Evolutionary conservation across 768 basidiomycete species (phyloP), one percentile per base, ranked within the genome.

Genomic region (Strobilomyces dryophilus): DNA sequence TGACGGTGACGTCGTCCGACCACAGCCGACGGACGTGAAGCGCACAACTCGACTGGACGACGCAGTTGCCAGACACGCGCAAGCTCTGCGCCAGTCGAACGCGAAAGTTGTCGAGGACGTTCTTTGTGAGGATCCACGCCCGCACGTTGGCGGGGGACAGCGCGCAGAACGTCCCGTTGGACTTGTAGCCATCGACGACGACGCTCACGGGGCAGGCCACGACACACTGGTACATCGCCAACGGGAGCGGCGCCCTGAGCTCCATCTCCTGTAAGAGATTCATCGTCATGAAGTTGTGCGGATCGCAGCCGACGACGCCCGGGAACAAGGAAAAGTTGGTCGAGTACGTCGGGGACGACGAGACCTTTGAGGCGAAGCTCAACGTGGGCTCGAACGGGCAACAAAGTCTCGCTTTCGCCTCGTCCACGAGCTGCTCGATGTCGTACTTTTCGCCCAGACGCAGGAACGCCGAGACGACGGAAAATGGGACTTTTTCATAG

Each of bases 401-500:
- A 11, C 18, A 18, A 27, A 66, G 6, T 17, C 54, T 39, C 18
- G 31, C 49, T 21, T 52, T 52, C 1, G 53, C 66, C 32, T 58
- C 56, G 9, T 51, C 26, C 18, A 46, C 27, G 27, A 66, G 26
- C 20, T 2, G 24, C 24, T 20, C 45, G 1, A 67, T 62, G 44
- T 35, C 34, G 12, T 66, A 66, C 46, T 67, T 66, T 40, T 64
- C 53, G 3, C 66, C 66, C 18, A 65, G 11, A 20, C 45, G 62
- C 29, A 66, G 41, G 41, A 62, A 65, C 4, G 52, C 57, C 0
- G 46, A 17, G 2, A 49, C 35, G 27, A 56, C 8, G 9, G 44
- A 18, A 35, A 65, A 12, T 0, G 57, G 56, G 9, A 31, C 36
- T 29, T 31, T 56, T 15, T 51, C 32, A 14, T 54, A 31, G 47